Evolutionary conservation across 1,284 basidiomycete genomes (phyloP), one percentile per base, ranked within the genome.

Genomic region (Amylostereum areolatum): DNA sequence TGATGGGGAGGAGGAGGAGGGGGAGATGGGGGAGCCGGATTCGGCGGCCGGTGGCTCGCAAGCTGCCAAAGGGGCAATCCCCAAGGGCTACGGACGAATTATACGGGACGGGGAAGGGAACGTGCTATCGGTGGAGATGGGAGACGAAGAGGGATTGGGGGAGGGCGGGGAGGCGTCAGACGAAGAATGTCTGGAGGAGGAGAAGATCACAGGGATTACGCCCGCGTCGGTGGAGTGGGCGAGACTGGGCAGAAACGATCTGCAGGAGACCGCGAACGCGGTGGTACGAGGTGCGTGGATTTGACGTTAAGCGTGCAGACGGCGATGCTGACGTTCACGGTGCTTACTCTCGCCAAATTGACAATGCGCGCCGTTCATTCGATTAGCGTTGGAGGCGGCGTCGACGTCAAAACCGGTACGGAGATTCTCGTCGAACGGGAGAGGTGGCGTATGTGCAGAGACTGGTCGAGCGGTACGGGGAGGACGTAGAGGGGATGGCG

Each of bases 71-170:
- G 25, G 48, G 4, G 55, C 52, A 24, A 69, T 86, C 42, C 82
- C 78, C n/a, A 80, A 74, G 59, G 88, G 90, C 5, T 88, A 85
- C 64, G 96, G 92, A 11, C 79, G 83, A 56, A 94, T 99, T 56
- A 69, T 94, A 47, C 78, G 93, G 40, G 94, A 97, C 65, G 84
- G 77, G 42, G 71, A 78, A 3, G 96, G 95, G 33, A 88, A 88
- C 56, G 75, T 96, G 33, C 62, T 94, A 36, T 78, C 83, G 52
- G 76, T 97, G 43, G 81, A 94, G 61, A 67, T 97, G 52, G 69
- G 75, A 12, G 80, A 80, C 28, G 81, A 80, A 11, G 73, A 74
- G 18, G 60, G 64, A 18, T 18, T 18, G 2, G 65, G 64, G 31
- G 60, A 60, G 35, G 63, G 60, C 1, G 61, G 58, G 47, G 55